phyloP scores from a whole-genome alignment of 2,329 filamentous ascomycete genomes.

The Dactylellina cionopaga region DNA sequence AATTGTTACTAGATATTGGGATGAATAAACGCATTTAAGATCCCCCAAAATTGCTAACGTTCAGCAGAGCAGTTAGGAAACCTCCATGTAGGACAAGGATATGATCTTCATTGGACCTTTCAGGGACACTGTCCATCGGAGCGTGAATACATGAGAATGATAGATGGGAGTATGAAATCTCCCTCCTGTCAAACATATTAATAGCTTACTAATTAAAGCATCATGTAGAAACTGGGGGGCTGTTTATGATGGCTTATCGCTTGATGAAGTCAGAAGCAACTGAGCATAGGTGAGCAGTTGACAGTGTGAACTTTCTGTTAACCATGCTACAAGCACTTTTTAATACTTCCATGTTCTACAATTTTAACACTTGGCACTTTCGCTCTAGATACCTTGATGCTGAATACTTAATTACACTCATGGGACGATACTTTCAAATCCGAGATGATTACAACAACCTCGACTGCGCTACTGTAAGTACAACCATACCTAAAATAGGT shows the following conservation, averaged over 20 bases:
- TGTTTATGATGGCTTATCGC: conserved; percentile 19
- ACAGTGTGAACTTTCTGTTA: background rate
- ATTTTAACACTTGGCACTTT: no score
- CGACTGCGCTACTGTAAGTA: background rate
- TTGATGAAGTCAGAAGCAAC: conserved; percentile 20
- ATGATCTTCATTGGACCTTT: conserved; percentile 24
- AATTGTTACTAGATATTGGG: background rate
- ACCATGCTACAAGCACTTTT: no score
- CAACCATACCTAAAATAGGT: no score
- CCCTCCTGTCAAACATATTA: background rate
- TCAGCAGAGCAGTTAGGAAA: conserved; percentile 5
- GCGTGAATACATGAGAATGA: conserved; percentile 24
- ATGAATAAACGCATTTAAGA: background rate
- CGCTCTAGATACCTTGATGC: conserved; percentile 11
- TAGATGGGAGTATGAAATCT: conserved; percentile 16
- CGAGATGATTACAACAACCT: conserved; percentile 30
- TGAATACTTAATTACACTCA: conserved; percentile 2
- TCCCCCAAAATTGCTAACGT: background rate
- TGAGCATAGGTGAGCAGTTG: background rate
- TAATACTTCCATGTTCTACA: no score
- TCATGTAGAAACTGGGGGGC: conserved; percentile 12
- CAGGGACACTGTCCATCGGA: conserved; percentile 3
- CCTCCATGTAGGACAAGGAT: conserved; percentile 22
- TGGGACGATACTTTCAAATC: conserved; percentile 23
- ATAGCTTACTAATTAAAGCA: background rate